Evolutionary conservation across 2,329 filamentous ascomycete species (phyloP), one percentile per base, ranked within the genome.

Genomic region (Paecilomyces fulvus): DNA sequence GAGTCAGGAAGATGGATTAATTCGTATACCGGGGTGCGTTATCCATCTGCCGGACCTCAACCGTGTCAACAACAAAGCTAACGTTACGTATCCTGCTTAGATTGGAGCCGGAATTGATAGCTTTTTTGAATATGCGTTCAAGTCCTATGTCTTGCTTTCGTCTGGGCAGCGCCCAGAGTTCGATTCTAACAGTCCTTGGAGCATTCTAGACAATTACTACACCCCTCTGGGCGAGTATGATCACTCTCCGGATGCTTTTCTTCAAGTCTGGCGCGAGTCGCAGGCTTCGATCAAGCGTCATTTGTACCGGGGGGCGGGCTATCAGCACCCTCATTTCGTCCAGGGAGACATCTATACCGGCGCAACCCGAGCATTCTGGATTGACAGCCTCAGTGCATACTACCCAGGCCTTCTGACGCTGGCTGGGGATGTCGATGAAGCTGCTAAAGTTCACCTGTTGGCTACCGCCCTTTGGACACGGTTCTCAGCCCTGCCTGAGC

Each of bases 111-210:
- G 94, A 43, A 90, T 96, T 66, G 94, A 99, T 75, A 96, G 92
- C 74, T 99, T 99, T 75, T 97, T 96, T 67, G 94, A 99, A 74
- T 99, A 99, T 73, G 92, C 94, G 3, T 81, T 97, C 65, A 99
- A 99, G 74, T 91, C 91, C 17, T 86, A 96, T 68, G 89, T 99
- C 58, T 75, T 99, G 23, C 83, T 97, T 21, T 96, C 92, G 1
- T 89, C 90, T 1, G 84, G 88, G 57, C 80, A 71, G 25, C 69
- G 66, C 20, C 67, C 71, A 10, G 58, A 60, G 3, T 67, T 68
- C 52, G 64, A 74, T 52, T 48, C 55, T 10, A 71, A 78, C 21
- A 70, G 74, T 60, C 66, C 77, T 61, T 68, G 77, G 65, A 68
- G 75, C 58, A 60, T 71, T 79, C 79, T 85, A 71, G 88, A 67